phyloP scores from a whole-genome alignment of 1,284 basidiomycete species.

The Marasmius oreades region DNA sequence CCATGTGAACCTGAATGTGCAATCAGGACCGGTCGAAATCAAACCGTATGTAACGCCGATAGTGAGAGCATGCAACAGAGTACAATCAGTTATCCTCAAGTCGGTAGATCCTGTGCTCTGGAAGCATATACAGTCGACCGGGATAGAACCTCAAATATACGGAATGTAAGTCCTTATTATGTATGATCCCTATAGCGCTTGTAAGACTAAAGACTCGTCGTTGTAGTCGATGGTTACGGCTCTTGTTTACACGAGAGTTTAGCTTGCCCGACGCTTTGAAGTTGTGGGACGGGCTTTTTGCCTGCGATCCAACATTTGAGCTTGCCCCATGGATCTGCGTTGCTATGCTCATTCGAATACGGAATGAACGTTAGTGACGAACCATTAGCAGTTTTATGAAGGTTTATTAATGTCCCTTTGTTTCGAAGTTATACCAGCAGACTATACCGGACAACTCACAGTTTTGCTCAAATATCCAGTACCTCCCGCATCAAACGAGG shows the following conservation, averaged over 20 bases:
- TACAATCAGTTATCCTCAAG: conserved; percentile 72
- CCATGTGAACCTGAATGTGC: conserved; percentile 41
- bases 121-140: conserved; percentile 69
- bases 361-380: conserved; percentile 70
- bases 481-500: conserved; percentile 29
- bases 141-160: conserved; percentile 92
- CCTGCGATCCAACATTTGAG: conserved; percentile 70
- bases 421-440: conserved; percentile 71
- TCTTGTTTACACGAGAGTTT: conserved; percentile 90
- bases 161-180: conserved; percentile 72
- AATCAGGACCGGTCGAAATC: conserved; percentile 43
- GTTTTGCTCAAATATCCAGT: conserved; percentile 81
- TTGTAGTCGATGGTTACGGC: conserved; percentile 81
- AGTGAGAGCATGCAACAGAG: conserved; percentile 71
- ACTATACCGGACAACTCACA: conserved; percentile 83
- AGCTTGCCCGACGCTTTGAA: conserved; percentile 69
- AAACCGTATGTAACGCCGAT: conserved; percentile 78
- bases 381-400: not conserved
- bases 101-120: conserved; percentile 82
- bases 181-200: not conserved
- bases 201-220: not conserved
- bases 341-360: conserved; percentile 89
- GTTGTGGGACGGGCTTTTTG: conserved; percentile 91
- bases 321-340: conserved; percentile 84
- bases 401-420: conserved; percentile 13